Evolutionary conservation across 345 rosid genomes (phyloP).

Genomic region (Melastoma malabathricum): DNA sequence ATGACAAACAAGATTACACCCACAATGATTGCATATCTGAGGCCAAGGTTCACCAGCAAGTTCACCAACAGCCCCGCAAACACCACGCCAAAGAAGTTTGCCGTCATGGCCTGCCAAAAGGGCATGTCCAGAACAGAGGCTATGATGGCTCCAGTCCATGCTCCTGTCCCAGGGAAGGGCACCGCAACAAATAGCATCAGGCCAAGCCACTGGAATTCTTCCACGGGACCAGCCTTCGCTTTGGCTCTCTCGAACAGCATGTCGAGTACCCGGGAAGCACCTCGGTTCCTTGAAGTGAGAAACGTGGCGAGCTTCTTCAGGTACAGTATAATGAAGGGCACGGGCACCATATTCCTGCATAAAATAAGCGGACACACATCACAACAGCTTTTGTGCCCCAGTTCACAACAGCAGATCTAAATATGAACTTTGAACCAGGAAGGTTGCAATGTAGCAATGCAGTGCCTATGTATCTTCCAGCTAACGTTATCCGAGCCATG

Average conservation of each 20-base stretch:
- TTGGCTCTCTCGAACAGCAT: constrained; percentile 54
- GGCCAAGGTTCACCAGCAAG: constrained; percentile 72
- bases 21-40: constrained; percentile 52
- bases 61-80: constrained; percentile 77
- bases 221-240: constrained; percentile 77
- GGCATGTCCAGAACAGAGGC: constrained; percentile 88
- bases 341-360: constrained; percentile 90
- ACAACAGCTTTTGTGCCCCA: no score
- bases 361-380: not conserved
- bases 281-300: constrained; percentile 44
- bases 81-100: constrained; percentile 73
- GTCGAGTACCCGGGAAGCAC: constrained; percentile 47
- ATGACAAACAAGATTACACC: constrained; percentile 57
- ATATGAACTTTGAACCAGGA: no score
- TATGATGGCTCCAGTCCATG: constrained; percentile 89
- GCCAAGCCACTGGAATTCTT: constrained; percentile 88
- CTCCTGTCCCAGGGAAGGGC: constrained; percentile 94
- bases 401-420: no score
- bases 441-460: no score
- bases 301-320: constrained; percentile 55
- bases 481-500: no score
- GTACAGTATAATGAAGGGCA: constrained; percentile 73
- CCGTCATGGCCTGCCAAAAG: constrained; percentile 63
- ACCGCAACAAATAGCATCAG: constrained; percentile 94
- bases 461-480: no score